Percentiles rank a stretch among this genome's conserved stretches.
phyloP scores from a whole-genome alignment of 2,329 filamentous ascomycete species.

The Ophiognomonia clavigignenti-juglandacearum region DNA sequence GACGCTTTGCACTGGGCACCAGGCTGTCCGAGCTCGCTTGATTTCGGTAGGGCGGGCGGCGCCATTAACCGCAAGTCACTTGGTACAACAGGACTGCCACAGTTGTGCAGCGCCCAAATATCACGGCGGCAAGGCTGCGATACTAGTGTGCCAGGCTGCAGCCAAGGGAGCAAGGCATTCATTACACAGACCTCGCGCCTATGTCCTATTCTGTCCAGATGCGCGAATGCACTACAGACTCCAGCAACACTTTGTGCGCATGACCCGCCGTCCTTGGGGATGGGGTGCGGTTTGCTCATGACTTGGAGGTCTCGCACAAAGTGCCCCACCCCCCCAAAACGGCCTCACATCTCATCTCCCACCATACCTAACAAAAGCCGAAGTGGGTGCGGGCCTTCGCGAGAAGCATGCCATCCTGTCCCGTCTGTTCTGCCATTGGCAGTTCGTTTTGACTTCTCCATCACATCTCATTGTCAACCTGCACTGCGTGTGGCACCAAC shows the following conservation, averaged over 20 bases:
- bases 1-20: constrained; percentile 2
- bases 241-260: constrained; percentile 8
- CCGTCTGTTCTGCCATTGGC: neutral
- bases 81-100: neutral
- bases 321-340: constrained; percentile 5
- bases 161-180: too few relatives aligned
- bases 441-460: neutral
- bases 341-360: constrained; percentile 2
- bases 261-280: constrained; percentile 14
- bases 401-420: constrained; percentile 1
- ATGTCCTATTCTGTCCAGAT: constrained; percentile 6
- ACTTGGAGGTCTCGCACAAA: constrained; percentile 10
- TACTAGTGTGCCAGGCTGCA: neutral
- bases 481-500: constrained; percentile 7
- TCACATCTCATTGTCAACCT: neutral
- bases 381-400: constrained; percentile 14
- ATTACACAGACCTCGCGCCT: neutral
- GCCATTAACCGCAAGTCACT: too few relatives aligned
- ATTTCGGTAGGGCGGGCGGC: too few relatives aligned
- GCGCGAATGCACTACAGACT: constrained; percentile 9
- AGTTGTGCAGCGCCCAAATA: neutral
- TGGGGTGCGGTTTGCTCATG: constrained; percentile 10
- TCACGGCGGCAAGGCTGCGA: neutral
- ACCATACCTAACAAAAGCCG: constrained; percentile 10
- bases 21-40: neutral